A percentile compares a stretch with the other conserved stretches of the same genome.
phyloP scores from a whole-genome alignment of 2,329 filamentous ascomycete genomes.

The Tolypocladium tundrense region DNA sequence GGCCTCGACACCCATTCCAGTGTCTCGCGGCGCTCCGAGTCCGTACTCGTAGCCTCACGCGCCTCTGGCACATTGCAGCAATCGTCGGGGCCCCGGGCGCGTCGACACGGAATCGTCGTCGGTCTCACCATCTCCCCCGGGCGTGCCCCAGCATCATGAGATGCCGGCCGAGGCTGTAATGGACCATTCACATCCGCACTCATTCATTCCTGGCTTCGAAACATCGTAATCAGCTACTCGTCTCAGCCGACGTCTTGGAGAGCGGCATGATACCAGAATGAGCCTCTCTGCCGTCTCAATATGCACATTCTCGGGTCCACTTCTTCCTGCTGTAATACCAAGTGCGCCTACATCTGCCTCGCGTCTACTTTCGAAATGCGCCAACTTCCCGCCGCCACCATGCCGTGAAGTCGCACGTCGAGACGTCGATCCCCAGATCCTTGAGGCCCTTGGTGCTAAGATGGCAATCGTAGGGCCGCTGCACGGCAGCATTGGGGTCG shows the following conservation, averaged over 20 bases:
- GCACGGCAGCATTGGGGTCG: constrained; percentile 59
- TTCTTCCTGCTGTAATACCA: neutral
- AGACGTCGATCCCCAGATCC: constrained; percentile 64
- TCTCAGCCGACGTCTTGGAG: neutral
- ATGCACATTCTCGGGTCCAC: neutral
- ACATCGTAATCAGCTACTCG: neutral
- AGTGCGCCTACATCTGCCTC: neutral
- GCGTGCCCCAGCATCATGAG: neutral
- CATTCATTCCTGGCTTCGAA: neutral
- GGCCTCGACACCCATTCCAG: neutral
- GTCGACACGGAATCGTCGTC: neutral
- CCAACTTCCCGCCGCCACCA: constrained; percentile 68
- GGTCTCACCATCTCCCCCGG: neutral
- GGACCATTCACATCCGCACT: neutral
- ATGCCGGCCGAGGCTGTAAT: too few relatives aligned
- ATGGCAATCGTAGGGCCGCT: constrained; percentile 82
- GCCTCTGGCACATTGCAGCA: neutral
- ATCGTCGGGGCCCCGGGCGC: neutral
- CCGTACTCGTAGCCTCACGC: neutral
- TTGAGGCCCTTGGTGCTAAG: constrained; percentile 65
- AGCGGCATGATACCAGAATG: neutral
- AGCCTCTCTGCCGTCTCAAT: neutral
- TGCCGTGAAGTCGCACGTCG: constrained; percentile 61
- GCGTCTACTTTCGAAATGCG: constrained; percentile 43
- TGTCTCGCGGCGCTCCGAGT: neutral